A percentile compares a stretch with the other conserved stretches of the same genome.
Conservation (phyloP, 306 rosid genomes). For the Mucuna pruriens region DNA sequence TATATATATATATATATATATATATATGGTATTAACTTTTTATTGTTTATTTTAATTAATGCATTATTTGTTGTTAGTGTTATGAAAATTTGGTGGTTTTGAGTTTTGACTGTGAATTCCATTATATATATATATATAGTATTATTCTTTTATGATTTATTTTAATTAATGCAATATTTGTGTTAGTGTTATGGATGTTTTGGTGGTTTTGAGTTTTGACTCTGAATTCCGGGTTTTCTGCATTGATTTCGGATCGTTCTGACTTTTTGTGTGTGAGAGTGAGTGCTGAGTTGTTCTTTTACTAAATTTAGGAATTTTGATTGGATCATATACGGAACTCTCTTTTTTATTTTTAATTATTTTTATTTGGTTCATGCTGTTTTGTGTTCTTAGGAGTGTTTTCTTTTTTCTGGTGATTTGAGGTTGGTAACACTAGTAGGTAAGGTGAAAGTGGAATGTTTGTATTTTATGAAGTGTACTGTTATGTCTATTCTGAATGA, state of each 20-base stretch:
- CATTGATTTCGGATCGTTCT: conserved; percentile 46
- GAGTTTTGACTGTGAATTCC: conserved; percentile 30
- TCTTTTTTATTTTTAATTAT: background rate
- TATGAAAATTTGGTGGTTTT: background rate
- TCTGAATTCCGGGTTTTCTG: conserved; percentile 33
- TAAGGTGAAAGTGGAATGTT: conserved; percentile 7
- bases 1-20: too few species aligned
- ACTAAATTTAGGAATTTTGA: conserved; percentile 7
- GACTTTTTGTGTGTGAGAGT: conserved; percentile 12
- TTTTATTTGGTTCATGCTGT: conserved; percentile 23
- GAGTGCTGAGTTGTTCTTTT: background rate
- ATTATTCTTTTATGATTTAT: background rate
- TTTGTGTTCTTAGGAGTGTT: conserved; percentile 18
- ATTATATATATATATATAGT: background rate
- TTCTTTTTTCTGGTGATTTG: conserved; percentile 28
- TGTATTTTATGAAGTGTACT: background rate
- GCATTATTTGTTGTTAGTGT: background rate
- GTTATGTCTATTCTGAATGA: conserved; percentile 12
- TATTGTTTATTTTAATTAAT: conserved; percentile 1
- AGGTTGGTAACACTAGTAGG: conserved; percentile 13
- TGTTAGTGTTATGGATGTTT: background rate
- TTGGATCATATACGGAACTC: conserved; percentile 22
- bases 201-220: conserved; percentile 27
- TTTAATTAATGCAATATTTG: background rate
- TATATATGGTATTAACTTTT: background rate